Base-by-base conservation (phyloP, 1,284 basidiomycete species). In the Caloboletus inedulis region DNA sequence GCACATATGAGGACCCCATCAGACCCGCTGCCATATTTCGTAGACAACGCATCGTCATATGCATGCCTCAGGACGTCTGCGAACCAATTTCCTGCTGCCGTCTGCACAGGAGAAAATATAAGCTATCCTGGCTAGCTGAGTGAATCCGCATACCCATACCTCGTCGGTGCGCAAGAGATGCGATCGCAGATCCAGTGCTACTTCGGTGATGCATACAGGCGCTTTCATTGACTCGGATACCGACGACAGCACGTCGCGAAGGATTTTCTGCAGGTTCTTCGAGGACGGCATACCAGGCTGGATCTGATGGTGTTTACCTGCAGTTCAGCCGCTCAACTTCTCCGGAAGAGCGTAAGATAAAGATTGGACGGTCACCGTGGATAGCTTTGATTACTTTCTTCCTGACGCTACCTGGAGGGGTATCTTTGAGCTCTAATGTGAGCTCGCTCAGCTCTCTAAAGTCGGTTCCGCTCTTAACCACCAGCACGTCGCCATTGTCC, bases 391-490 rank as follows among this genome's bases (percentile, higher is more conserved):
- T 85, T 3, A 87, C 73, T 55, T 85, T 85, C 46, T 70, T 77
- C 54, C 94, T 79, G 2, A 91, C 71, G 57, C 83, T 85, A 2
- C 83, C 84, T 33, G 74, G 67, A 1, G 85, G 79, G 1, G 85
- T 78, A 45, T 82, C 74, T 33, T 76, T 74, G 3, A 96, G 72
- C 52, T 84, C 80, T 18, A 96, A 70, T 0, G 69, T 74, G 39
- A 94, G 74, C 55, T 90, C 86, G 46, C 89, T 91, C 25, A 96
- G 72, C 58, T 96, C 92, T 31, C 90, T 81, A 68, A 97, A 97
- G 70, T 97, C 93, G 6, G 89, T 91, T 6, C 94, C 94, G 58
- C 89, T 92, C 69, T 97, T 97, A 59, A 94, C 72, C 14, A 91
- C 77, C 31, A 86, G 77, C 55, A 87, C 70, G 39, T 90, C 84